phyloP scores from a whole-genome alignment of 495 filamentous ascomycete species.

The Penicillium cinerascens region DNA sequence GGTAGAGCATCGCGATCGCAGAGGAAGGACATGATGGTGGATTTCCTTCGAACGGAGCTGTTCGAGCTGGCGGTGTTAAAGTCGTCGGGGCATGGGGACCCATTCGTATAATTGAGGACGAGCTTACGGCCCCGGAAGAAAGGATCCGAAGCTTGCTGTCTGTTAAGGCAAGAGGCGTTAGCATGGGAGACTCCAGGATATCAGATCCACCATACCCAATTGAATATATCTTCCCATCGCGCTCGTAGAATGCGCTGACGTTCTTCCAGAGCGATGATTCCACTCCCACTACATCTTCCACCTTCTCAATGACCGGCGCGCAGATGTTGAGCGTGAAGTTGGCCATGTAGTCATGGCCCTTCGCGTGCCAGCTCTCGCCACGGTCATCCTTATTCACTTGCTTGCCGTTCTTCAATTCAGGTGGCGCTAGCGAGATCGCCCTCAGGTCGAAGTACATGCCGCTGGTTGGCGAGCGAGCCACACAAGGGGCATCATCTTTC shows the following conservation, averaged over 20 bases:
- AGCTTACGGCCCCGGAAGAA: conserved; percentile 85
- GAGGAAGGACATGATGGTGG: conserved; percentile 85
- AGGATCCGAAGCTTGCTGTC: conserved; percentile 63
- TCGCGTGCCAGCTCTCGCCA: conserved; percentile 74
- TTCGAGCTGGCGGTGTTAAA: conserved; percentile 23
- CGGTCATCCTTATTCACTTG: conserved; percentile 58
- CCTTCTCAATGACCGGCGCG: conserved; percentile 71
- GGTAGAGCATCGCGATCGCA: conserved; percentile 72
- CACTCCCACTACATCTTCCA: conserved; percentile 69
- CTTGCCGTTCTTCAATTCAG: conserved; percentile 49
- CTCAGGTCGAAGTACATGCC: conserved; percentile 90
- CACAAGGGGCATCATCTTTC: conserved; percentile 57
- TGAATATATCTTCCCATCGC: conserved; percentile 70
- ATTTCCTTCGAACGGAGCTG: conserved; percentile 60
- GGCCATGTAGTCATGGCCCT: conserved; percentile 76
- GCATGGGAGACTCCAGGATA: background rate
- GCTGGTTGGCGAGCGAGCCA: conserved; percentile 66
- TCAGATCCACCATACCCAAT: conserved; percentile 61
- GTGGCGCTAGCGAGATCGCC: conserved; percentile 59
- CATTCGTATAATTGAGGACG: conserved; percentile 85
- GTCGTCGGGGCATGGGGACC: conserved; percentile 67
- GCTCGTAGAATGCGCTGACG: conserved; percentile 85
- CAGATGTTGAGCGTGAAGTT: conserved; percentile 98
- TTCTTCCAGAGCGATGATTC: conserved; percentile 65
- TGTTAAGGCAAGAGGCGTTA: conserved; percentile 26